Percentiles rank a stretch among this genome's conserved stretches.
phyloP scores from a whole-genome alignment of 2,329 filamentous ascomycete genomes.

The Dactylellina cionopaga region DNA sequence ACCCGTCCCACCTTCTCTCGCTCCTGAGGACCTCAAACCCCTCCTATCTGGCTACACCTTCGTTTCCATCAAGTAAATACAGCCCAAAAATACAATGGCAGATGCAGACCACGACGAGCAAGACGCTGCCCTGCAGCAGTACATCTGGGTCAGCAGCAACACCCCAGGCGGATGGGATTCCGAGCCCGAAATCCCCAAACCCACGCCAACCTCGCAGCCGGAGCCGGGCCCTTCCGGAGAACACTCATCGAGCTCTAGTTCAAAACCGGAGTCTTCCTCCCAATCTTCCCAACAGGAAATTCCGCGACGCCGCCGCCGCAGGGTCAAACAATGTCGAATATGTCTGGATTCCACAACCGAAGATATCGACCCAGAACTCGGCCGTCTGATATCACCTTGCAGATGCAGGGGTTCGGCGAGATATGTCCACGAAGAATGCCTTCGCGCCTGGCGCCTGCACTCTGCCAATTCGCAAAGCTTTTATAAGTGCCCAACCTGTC shows the following conservation, averaged over 20 bases:
- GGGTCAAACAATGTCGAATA: conserved; percentile 82
- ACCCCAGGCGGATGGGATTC: conserved; percentile 49
- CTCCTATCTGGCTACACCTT: neutral
- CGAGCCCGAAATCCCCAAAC: conserved; percentile 33
- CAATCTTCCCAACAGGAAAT: conserved; percentile 7
- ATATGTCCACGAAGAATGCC: conserved; percentile 92
- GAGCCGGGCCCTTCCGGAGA: neutral
- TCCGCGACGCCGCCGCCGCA: conserved; percentile 56
- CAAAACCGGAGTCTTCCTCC: conserved; percentile 4
- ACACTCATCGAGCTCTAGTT: neutral
- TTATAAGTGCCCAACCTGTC: conserved; percentile 88
- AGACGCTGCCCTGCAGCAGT: conserved; percentile 44
- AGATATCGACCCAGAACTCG: conserved; percentile 72
- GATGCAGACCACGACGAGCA: conserved; percentile 10
- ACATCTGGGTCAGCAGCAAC: conserved; percentile 50
- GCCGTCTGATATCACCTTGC: conserved; percentile 86
- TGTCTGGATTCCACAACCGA: conserved; percentile 73
- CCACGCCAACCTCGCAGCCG: neutral
- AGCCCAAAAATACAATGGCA: conserved; percentile 2
- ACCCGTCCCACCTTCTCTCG: conserved; percentile 25
- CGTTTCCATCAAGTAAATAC: neutral
- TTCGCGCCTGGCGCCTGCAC: conserved; percentile 82
- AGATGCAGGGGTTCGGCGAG: conserved; percentile 91
- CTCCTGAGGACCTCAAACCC: conserved; percentile 14
- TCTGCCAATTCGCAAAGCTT: conserved; percentile 78